Conservation (phyloP, 306 rosid species). For the Sophora flavescens region DNA sequence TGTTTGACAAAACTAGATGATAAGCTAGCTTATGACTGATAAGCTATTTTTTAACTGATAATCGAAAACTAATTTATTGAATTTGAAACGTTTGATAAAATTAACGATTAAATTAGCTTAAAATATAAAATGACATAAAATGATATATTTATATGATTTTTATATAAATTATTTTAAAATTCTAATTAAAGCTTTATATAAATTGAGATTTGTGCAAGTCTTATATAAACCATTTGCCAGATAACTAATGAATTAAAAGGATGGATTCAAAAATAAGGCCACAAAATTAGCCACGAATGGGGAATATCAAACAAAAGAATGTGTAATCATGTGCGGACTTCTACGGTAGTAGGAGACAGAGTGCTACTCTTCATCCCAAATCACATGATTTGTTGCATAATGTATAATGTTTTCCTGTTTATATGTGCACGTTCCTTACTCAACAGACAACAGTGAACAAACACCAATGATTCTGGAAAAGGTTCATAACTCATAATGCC, state of each 20-base stretch:
- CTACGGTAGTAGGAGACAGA: constrained; percentile 53
- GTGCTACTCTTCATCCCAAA: constrained; percentile 15
- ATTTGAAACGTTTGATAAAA: too few species aligned
- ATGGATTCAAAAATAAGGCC: background rate
- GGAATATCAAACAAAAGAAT: constrained; percentile 36
- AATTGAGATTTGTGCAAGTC: too few species aligned
- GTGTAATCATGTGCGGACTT: constrained; percentile 49
- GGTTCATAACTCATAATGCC: background rate
- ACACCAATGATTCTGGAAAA: background rate
- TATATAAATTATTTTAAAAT: too few species aligned
- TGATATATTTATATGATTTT: too few species aligned
- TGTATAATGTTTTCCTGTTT: background rate
- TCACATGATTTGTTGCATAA: constrained; percentile 46
- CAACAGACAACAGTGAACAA: background rate
- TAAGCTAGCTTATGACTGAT: too few species aligned
- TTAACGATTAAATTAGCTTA: too few species aligned
- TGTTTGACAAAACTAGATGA: too few species aligned
- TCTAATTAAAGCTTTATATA: too few species aligned
- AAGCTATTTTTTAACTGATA: too few species aligned
- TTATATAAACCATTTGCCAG: too few species aligned
- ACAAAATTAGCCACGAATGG: constrained; percentile 3
- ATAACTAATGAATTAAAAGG: background rate
- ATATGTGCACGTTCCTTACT: background rate
- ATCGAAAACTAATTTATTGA: too few species aligned
- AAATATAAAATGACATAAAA: too few species aligned